Conservation (phyloP, 1,139 yeast species). For the Lodderomyces pseudojiufengensis region DNA sequence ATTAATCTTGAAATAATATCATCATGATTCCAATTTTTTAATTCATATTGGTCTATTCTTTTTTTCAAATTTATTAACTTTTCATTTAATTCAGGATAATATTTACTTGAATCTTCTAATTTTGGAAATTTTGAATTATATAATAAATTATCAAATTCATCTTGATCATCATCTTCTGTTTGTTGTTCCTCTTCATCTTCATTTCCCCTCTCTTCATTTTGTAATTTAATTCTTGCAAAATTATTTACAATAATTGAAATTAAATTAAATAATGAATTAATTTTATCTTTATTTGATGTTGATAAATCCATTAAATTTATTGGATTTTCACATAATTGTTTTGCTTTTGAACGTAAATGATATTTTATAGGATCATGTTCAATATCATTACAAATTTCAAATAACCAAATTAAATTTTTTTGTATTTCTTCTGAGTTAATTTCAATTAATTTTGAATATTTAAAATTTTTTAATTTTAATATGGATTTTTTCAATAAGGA, state of each 20-base stretch:
- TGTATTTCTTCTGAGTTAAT: too few species aligned
- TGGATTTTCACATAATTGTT: constrained; percentile 35
- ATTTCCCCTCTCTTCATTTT: constrained; percentile 38
- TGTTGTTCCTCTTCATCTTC: constrained; percentile 14
- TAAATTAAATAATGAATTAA: constrained; percentile 21
- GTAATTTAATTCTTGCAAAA: too few species aligned
- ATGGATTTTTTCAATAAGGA: constrained; percentile 39
- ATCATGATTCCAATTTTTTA: constrained; percentile 38
- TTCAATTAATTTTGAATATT: not conserved
- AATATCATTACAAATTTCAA: constrained; percentile 42
- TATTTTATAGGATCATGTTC: constrained; percentile 47
- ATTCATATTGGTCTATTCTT: constrained; percentile 29
- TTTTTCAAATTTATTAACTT: constrained; percentile 21
- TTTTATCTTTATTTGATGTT: constrained; percentile 16
- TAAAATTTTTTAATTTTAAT: constrained; percentile 22
- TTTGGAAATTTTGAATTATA: constrained; percentile 46
- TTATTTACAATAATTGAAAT: constrained; percentile 29
- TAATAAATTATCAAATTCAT: constrained; percentile 6
- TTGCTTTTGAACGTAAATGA: constrained; percentile 44
- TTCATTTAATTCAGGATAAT: constrained; percentile 18
- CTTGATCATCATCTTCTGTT: constrained; percentile 35
- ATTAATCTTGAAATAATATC: constrained; percentile 37
- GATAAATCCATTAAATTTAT: constrained; percentile 37
- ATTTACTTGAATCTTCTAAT: constrained; percentile 22
- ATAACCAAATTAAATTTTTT: constrained; percentile 32